Conservation (phyloP, 148 eudicot genomes). For the Vaccinium vitisidaea region DNA sequence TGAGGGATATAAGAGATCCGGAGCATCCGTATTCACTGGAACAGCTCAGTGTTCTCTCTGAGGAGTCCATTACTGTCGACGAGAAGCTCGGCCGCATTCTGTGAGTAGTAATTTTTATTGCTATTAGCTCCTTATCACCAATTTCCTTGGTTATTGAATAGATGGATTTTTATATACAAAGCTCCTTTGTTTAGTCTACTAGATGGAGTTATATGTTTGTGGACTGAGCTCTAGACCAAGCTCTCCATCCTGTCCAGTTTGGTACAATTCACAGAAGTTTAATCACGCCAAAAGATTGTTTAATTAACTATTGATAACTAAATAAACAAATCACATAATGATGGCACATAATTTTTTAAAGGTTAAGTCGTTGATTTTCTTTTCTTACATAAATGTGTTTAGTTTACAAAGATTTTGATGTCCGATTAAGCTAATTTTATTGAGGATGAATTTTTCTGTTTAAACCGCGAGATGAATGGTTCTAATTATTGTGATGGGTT, state of each 20-base stretch:
- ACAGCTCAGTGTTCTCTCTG: slow-evolving; percentile 87
- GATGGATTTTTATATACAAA: not conserved
- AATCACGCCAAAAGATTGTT: not conserved
- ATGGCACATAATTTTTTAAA: not conserved
- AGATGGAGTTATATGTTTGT: not conserved
- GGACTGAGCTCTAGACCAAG: not conserved
- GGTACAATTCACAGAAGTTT: not conserved
- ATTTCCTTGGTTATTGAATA: not conserved
- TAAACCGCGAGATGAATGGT: not conserved
- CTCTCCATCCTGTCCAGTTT: not conserved
- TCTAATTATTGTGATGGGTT: not conserved
- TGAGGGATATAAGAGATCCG: slow-evolving; percentile 87
- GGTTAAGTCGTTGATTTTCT: not conserved
- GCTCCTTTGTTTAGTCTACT: not conserved
- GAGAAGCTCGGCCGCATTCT: slow-evolving; percentile 71
- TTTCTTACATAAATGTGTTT: not conserved
- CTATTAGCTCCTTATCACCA: not conserved
- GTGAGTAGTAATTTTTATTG: slow-evolving; percentile 34
- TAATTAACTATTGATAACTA: not conserved
- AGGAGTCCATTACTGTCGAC: slow-evolving; percentile 80
- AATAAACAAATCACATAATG: not conserved
- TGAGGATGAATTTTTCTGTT: not conserved
- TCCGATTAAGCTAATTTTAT: not conserved
- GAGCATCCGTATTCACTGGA: slow-evolving; percentile 92
- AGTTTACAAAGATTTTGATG: not conserved